Conservation (phyloP, 2,329 filamentous ascomycete genomes). For the Beauveria scarabaeidicola region DNA sequence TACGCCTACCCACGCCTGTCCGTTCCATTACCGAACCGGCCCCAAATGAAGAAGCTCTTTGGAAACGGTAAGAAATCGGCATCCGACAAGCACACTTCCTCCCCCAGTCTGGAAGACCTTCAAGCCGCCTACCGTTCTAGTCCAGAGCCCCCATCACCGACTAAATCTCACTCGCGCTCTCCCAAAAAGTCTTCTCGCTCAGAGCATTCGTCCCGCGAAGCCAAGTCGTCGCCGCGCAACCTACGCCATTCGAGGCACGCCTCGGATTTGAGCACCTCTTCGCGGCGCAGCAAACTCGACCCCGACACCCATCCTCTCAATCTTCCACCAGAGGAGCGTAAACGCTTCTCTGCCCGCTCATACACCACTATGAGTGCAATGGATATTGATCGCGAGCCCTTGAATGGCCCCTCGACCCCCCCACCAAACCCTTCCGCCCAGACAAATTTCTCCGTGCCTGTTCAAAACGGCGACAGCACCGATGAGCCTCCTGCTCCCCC, state of each 20-base stretch:
- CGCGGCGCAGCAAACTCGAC: slow-evolving; percentile 49
- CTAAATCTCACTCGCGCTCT: slow-evolving; percentile 27
- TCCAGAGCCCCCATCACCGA: slow-evolving; percentile 29
- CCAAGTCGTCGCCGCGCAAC: slow-evolving; percentile 27
- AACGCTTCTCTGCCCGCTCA: slow-evolving; percentile 62
- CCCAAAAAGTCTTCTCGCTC: slow-evolving; percentile 28
- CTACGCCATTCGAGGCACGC: slow-evolving; percentile 41
- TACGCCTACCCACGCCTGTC: slow-evolving; percentile 7
- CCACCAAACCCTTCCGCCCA: slow-evolving; percentile 33
- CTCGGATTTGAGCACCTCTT: slow-evolving; percentile 37
- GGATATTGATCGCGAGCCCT: slow-evolving; percentile 65
- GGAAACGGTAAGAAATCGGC: slow-evolving; percentile 33
- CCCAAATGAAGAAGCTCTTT: slow-evolving; percentile 46
- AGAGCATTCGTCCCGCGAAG: slow-evolving; percentile 20
- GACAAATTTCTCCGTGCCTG: slow-evolving; percentile 42
- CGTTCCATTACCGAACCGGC: slow-evolving; percentile 15
- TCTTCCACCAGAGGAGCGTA: slow-evolving; percentile 79
- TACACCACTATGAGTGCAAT: slow-evolving; percentile 54
- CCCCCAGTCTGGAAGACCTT: slow-evolving; percentile 29
- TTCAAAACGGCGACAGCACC: slow-evolving; percentile 38
- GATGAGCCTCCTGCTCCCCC: slow-evolving; percentile 55
- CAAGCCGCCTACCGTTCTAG: slow-evolving; percentile 28
- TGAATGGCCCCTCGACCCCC: slow-evolving; percentile 45
- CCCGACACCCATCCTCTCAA: slow-evolving; percentile 80
- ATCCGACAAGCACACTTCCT: slow-evolving; percentile 28